Percentiles rank a stretch among this genome's conserved stretches.
These are phyloP conservation scores for Globisporangium ultimum DNA, from an alignment of 352 stramenopile genomes.

Conservation along the genomic window DNA sequence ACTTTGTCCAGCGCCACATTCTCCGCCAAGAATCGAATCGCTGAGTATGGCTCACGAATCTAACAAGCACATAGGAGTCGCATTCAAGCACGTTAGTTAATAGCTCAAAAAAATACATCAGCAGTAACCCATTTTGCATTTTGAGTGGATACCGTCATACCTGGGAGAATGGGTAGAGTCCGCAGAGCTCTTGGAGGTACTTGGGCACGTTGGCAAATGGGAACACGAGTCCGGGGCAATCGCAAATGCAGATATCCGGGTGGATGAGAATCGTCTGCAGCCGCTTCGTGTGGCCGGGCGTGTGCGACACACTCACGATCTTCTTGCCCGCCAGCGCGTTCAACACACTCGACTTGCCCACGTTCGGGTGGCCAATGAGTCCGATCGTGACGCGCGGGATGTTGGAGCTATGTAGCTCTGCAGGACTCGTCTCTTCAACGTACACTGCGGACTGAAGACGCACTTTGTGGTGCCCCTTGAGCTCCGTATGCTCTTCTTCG, in stretches of 20 bases:
- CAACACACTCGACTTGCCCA: conserved; percentile 87
- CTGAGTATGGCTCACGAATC: conserved; percentile 87
- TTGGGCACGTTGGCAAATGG: conserved; percentile 78
- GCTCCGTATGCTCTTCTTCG: conserved; percentile 57
- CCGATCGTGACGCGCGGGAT: conserved; percentile 74
- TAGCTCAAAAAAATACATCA: neutral
- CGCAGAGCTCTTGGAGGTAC: conserved; percentile 82
- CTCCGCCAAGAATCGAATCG: conserved; percentile 82
- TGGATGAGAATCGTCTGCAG: conserved; percentile 86
- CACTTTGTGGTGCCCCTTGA: conserved; percentile 61
- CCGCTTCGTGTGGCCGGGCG: conserved; percentile 80
- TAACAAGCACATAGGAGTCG: conserved; percentile 10
- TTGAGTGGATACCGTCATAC: conserved; percentile 13
- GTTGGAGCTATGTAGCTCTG: conserved; percentile 29
- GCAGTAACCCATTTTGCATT: too few relatives aligned
- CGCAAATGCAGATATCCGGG: conserved; percentile 80
- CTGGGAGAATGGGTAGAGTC: conserved; percentile 82
- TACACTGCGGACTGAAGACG: conserved; percentile 29
- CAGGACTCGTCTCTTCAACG: conserved; percentile 21
- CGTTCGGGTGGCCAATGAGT: conserved; percentile 87
- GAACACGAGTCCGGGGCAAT: conserved; percentile 85
- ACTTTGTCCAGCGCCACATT: conserved; percentile 68
- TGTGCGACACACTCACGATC: conserved; percentile 85
- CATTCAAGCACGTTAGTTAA: too few relatives aligned
- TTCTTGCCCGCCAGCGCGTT: conserved; percentile 86